Evolutionary conservation across 2,329 filamentous ascomycete species (phyloP), one percentile per base, ranked within the genome.

Genomic region (Xylariomycetidae sp.): DNA sequence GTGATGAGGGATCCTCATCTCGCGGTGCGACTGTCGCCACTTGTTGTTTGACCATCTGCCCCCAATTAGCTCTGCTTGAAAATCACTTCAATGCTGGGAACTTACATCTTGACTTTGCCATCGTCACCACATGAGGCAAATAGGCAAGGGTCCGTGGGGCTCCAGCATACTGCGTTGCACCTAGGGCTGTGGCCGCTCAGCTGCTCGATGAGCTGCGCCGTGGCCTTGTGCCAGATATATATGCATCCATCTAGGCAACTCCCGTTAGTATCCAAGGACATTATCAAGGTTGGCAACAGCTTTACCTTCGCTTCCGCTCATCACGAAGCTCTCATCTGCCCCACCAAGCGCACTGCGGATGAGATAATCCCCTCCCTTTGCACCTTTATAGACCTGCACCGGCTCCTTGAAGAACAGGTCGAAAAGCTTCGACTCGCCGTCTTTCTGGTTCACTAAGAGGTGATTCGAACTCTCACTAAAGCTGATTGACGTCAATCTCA

Each of bases 111-210:
- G 43, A 96, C 81, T 54, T 74, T 79, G 34, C 73, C 71, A 53
- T 96, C 92, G 57, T 98, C 92, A 13, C 90, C 89, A 38, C 85
- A 90, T 10, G 88, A 90, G 12, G 88, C 92, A 60, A 95, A 86
- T 67, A 95, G 82, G 40, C 76, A 76, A 1, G 86, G 79, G 52
- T 95, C 77, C 9, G 65, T 71, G 1, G 92, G 89, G 50, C 90
- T 92, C 90, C 92, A 98, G 15, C 82, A 74, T 23, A 93, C 84
- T 6, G 86, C 76, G 55, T 95, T 96, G 44, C 92, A 90, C 20
- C 87, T 82, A 10, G 74, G 72, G 6, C 67, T 64, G 49, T 96
- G 90, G 0, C 80, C 89, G 19, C 78, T 72, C 3, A 96, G 66
- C 29, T 76, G 80, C 52, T 88, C 85, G 5, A 98, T 77, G 1